A percentile compares a stretch with the other conserved stretches of the same genome.
Conservation (phyloP, 495 filamentous ascomycete genomes). For the Mytilinidion resinicola region DNA sequence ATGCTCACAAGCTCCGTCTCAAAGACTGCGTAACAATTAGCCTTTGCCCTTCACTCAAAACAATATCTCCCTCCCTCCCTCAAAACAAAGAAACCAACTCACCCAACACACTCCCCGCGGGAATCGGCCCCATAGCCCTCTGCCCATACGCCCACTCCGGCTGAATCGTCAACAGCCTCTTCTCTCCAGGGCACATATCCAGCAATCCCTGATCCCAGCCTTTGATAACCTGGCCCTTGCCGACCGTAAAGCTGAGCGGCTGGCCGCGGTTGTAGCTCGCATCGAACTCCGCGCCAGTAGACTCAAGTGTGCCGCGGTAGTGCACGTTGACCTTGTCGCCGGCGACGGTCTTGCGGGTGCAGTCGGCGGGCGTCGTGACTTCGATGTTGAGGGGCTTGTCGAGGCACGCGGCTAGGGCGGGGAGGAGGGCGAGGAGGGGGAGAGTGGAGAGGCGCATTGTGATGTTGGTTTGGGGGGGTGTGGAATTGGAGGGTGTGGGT, state of each 20-base stretch:
- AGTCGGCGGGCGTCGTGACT: constrained; percentile 31
- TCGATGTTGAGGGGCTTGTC: constrained; percentile 39
- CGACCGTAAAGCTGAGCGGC: constrained; percentile 39
- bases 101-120: constrained; percentile 34
- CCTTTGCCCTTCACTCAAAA: background rate
- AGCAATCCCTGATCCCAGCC: constrained; percentile 41
- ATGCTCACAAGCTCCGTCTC: constrained; percentile 40
- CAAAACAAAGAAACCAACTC: background rate
- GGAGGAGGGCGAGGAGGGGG: constrained; percentile 24
- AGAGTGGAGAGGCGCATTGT: constrained; percentile 21
- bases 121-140: constrained; percentile 38
- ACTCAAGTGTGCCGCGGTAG: constrained; percentile 41
- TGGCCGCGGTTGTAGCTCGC: constrained; percentile 41
- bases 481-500: background rate
- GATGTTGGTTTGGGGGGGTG: constrained; percentile 24
- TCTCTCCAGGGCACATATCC: constrained; percentile 42
- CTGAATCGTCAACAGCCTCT: constrained; percentile 40
- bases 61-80: background rate
- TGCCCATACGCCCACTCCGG: constrained; percentile 38
- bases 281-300: constrained; percentile 40
- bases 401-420: constrained; percentile 19
- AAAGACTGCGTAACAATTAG: constrained; percentile 28
- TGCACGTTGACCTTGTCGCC: constrained; percentile 41
- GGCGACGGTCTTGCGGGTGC: constrained; percentile 35
- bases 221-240: constrained; percentile 43